Base-by-base conservation (phyloP, 805 yeast species). In the Candida corydali region DNA sequence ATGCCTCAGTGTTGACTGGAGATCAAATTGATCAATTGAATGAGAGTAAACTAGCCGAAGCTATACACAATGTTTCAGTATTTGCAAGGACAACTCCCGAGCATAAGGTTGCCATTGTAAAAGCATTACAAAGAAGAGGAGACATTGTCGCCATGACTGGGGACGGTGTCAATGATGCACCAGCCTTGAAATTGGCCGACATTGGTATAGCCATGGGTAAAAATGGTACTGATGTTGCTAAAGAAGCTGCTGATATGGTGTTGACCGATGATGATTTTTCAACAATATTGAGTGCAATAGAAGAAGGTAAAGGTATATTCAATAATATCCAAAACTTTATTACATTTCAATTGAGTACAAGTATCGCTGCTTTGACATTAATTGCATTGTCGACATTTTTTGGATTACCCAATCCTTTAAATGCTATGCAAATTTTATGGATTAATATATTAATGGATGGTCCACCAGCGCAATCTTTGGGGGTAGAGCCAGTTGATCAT, bases 111-210 rank as follows among this genome's bases (percentile, higher is more conserved):
- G 74, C 84, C 42, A 89, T 89, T 59, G 95, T 89, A 23, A 78
- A 84, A 52, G 96, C 96, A 0, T 70, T 89, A 45, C 95, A 89
- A 58, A 75, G 77, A 57, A 76, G 95, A 55, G 96, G 96, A 35
- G 95, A 91, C 58, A 80, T 91, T 44, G 98, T 91, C 36, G 98
- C 97, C 17, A 89, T 91, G 96, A 89, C 98, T n/a, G 98, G 98
- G 49, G 98, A 89, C 63, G 98, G 98, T 63, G 96, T 91, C 10
- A 89, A 89, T 59, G 98, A 89, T 69, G 98, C 98, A 0, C 98
- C 98, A n/a, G 97, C 98, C 4, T 72, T 91, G 50, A 89, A 91
- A 57, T 71, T 89, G 49, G 97, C 98, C 2, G 96, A 89, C 63
- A 89, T 89, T 49, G 98, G 98, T 52, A 86, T 91, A 49, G 82